Evolutionary conservation across 106 monocot genomes (phyloP).

Genomic region (Apostasia shenzhenica): DNA sequence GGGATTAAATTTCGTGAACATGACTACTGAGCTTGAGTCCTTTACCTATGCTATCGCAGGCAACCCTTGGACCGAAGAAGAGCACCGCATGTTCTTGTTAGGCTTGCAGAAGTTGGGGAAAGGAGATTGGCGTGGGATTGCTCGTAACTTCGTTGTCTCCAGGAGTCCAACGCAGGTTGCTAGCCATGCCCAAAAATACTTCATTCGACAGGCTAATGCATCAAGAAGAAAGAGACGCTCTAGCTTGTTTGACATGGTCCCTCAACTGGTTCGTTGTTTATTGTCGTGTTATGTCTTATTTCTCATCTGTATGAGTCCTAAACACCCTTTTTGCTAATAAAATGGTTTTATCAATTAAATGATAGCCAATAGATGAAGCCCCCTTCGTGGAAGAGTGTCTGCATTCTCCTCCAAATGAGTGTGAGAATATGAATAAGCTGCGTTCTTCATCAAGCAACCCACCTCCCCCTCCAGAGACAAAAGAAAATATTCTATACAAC

Average conservation of each 20-base stretch:
- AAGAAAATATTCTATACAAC: conserved; percentile 5
- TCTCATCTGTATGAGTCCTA: background rate
- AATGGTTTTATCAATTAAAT: background rate
- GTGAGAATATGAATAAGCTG: conserved; percentile 13
- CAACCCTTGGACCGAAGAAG: conserved; percentile 17
- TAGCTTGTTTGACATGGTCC: conserved; percentile 18
- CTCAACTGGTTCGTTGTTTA: background rate
- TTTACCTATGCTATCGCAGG: background rate
- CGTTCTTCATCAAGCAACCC: conserved; percentile 5
- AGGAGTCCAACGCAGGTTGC: conserved; percentile 20
- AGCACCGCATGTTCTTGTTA: conserved; percentile 13
- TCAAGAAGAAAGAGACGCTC: conserved; percentile 15
- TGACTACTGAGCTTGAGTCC: too few species aligned
- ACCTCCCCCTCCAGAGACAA: background rate
- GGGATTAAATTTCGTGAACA: too few species aligned
- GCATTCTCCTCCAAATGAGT: conserved; percentile 13
- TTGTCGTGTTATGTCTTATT: background rate
- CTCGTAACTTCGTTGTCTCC: conserved; percentile 9
- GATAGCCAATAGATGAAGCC: conserved; percentile 32
- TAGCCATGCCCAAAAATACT: background rate
- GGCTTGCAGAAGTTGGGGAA: conserved; percentile 15
- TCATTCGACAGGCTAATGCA: conserved; percentile 2
- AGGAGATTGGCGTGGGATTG: conserved; percentile 22
- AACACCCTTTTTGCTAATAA: background rate
- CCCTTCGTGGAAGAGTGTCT: conserved; percentile 22